Conservation (phyloP, 805 yeast species). For the Teunomyces atbi region DNA sequence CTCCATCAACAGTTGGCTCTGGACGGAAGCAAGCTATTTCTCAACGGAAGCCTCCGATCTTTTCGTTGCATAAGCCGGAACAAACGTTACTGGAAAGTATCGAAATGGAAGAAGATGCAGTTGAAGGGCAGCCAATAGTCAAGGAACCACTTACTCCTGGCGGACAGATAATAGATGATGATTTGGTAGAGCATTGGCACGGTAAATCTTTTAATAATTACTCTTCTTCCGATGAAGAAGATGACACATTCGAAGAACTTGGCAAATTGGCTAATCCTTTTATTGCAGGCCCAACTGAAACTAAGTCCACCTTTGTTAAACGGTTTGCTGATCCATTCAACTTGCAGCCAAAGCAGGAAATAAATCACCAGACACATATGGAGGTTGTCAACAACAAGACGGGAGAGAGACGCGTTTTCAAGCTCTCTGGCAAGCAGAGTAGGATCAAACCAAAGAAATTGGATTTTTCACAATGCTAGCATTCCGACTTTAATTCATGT, state of each 20-base stretch:
- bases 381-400: constrained; percentile 35
- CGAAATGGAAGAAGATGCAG: constrained; percentile 20
- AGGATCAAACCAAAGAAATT: constrained; percentile 39
- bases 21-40: constrained; percentile 15
- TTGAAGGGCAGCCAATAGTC: not conserved
- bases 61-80: not conserved
- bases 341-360: constrained; percentile 6
- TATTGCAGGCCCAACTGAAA: constrained; percentile 6
- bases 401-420: constrained; percentile 33
- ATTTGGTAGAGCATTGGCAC: constrained; percentile 36
- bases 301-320: constrained; percentile 3
- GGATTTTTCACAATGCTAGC: constrained; percentile 19
- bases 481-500: not conserved
- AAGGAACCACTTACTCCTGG: constrained; percentile 26
- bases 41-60: not conserved
- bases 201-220: constrained; percentile 29
- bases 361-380: constrained; percentile 20
- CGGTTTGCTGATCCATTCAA: constrained; percentile 10
- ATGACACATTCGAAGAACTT: constrained; percentile 15
- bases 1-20: constrained; percentile 38
- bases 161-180: constrained; percentile 32
- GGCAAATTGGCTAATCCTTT: constrained; percentile 23
- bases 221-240: constrained; percentile 29
- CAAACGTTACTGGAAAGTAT: constrained; percentile 11
- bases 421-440: constrained; percentile 32